Percentiles rank a stretch among this genome's conserved stretches.
These are phyloP conservation scores for Tirmania nivea DNA, from an alignment of 495 filamentous ascomycete genomes.

Conservation along the genomic window DNA sequence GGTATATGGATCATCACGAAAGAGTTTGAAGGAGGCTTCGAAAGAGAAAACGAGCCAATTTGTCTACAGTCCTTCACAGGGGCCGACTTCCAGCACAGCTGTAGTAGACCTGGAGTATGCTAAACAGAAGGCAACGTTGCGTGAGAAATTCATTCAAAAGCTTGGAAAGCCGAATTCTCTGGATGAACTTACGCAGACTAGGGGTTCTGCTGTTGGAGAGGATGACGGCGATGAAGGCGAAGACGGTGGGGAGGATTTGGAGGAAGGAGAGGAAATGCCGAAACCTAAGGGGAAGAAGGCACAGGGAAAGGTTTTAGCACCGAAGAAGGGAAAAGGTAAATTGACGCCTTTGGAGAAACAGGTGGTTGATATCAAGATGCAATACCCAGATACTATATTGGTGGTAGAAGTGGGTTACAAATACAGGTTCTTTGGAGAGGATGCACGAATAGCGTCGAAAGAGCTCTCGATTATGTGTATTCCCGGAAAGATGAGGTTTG, in stretches of 20 bases:
- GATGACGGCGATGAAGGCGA: not conserved
- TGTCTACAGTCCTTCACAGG: conserved; percentile 3
- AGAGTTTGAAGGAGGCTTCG: not conserved
- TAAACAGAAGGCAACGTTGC: conserved; percentile 43
- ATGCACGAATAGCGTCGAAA: conserved; percentile 74
- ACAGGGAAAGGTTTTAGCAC: conserved; percentile 21
- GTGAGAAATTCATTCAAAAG: conserved; percentile 73
- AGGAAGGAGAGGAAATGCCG: conserved; percentile 28
- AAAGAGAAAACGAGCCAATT: conserved; percentile 7
- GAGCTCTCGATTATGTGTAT: conserved; percentile 92
- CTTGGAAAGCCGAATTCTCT: conserved; percentile 61
- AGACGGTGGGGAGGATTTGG: conserved; percentile 34
- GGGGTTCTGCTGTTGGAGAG: not conserved
- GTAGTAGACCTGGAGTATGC: conserved; percentile 28
- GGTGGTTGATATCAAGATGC: conserved; percentile 77
- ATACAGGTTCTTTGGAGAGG: conserved; percentile 94
- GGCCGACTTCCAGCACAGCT: not conserved
- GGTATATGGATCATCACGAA: not conserved
- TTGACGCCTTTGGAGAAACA: conserved; percentile 91
- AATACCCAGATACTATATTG: conserved; percentile 71
- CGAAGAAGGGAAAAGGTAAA: conserved; percentile 56
- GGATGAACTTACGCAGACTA: not conserved
- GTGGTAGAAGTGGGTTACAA: conserved; percentile 96
- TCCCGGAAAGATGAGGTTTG: conserved; percentile 81
- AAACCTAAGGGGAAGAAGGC: conserved; percentile 23